Base-by-base conservation (phyloP, 257 asterid species). In the Haberlea rhodopensis region DNA sequence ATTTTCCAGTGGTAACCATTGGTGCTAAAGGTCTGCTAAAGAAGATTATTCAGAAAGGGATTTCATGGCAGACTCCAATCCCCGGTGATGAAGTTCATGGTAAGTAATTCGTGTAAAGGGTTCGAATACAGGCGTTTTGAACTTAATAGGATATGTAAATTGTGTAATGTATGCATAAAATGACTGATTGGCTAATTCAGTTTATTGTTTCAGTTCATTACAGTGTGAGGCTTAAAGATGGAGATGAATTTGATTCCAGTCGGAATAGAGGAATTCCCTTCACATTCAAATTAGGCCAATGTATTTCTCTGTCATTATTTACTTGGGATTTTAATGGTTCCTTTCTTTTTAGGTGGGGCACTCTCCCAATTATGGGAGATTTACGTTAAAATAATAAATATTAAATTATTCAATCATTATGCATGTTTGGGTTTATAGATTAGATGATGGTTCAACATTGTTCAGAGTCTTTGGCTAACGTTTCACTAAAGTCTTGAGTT, bases 31-130 rank as follows among this genome's bases (percentile, higher is more conserved):
- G 84, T 63, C 54, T 84, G 67, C 45, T 43, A 8, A 83, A 85
- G 67, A 71, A 27, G 69, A 69, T 85, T 56, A 19, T 79, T 2
- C 73, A 18, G 24, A 76, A 71, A 52, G 94, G 94, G 20, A 48
- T 60, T 52, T 77, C 87, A 60, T 85, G 89, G 94, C 79, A 79
- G 69, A 77, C 81, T 67, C 89, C 94, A 64, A 55, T 66, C 67
- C 82, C 84, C 37, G 94, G 94, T 20, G 89, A 85, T 71, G 89
- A 85, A 75, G 80, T 85, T 29, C 79, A 72, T 78, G 85, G 91
- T 85, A 66, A 13, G 6, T 5, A 53, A 3, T 8, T 2, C 13
- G 2, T 3, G 18, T 54, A 37, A 11, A 37, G 43, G 43, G 43
- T 11, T 5, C n/a, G 53, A 22, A 26, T 9, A 21, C 0, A 68